Conservation (phyloP, 2,329 filamentous ascomycete species). For the Fusarium vanettenii region DNA sequence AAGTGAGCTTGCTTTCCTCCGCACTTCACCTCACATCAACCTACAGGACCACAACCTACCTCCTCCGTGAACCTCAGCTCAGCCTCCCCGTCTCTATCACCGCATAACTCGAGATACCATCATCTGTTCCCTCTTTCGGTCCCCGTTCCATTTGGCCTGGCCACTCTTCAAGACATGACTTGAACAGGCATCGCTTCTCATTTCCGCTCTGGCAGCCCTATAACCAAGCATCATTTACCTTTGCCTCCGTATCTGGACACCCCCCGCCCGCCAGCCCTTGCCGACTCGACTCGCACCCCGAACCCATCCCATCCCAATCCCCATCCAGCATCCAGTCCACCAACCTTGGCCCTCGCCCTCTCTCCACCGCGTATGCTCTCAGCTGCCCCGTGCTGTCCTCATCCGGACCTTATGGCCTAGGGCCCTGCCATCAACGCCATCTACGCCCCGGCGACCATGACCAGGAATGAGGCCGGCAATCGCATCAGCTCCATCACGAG, state of each 20-base stretch:
- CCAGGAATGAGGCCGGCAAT: slow-evolving; percentile 71
- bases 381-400: slow-evolving; percentile 35
- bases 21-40: neutral
- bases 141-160: neutral
- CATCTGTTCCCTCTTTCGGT: slow-evolving; percentile 10
- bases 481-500: slow-evolving; percentile 64
- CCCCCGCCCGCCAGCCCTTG: slow-evolving; percentile 21
- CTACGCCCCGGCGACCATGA: slow-evolving; percentile 67
- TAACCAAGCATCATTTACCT: slow-evolving; percentile 6
- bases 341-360: slow-evolving; percentile 5
- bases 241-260: slow-evolving; percentile 12
- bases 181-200: slow-evolving; percentile 40
- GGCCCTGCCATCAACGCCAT: slow-evolving; percentile 45
- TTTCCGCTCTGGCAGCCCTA: slow-evolving; percentile 2
- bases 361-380: slow-evolving; percentile 33
- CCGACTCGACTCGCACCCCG: slow-evolving; percentile 15
- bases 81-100: neutral
- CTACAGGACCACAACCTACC: neutral
- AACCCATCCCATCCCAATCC: slow-evolving; percentile 7
- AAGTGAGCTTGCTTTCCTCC: neutral
- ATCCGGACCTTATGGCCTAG: slow-evolving; percentile 46
- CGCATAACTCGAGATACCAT: slow-evolving; percentile 31
- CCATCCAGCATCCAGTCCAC: neutral
- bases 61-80: neutral
- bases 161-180: slow-evolving; percentile 45